Conservation (phyloP, 495 filamentous ascomycete genomes). For the Hypoxylon lenormandii region DNA sequence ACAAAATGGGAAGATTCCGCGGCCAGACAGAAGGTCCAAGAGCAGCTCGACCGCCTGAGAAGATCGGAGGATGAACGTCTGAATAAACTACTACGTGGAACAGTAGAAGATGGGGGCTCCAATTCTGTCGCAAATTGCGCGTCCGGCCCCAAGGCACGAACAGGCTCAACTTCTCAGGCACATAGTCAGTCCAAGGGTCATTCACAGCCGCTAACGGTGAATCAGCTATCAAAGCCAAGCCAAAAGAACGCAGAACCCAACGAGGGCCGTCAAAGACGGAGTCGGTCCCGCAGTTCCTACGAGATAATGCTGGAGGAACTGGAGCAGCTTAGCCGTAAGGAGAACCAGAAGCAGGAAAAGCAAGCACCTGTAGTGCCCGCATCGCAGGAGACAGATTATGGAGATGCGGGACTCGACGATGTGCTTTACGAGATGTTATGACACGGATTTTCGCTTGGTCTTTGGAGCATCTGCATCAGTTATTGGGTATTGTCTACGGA, state of each 20-base stretch:
- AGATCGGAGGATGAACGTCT: slow-evolving; percentile 27
- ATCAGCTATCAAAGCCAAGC: slow-evolving; percentile 21
- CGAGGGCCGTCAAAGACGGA: slow-evolving; percentile 16
- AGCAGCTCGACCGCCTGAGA: slow-evolving; percentile 31
- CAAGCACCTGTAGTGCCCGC: slow-evolving; percentile 22
- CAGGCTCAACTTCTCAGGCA: slow-evolving; percentile 3
- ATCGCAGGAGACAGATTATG: slow-evolving; percentile 60
- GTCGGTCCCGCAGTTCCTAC: slow-evolving; percentile 43
- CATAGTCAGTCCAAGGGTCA: slow-evolving; percentile 15
- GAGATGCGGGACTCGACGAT: slow-evolving; percentile 54
- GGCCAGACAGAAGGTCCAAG: slow-evolving; percentile 26
- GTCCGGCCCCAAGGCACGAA: slow-evolving; percentile 3
- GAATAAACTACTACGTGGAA: slow-evolving; percentile 2
- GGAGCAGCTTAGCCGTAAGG: slow-evolving; percentile 39
- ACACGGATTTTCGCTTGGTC: neutral
- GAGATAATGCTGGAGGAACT: slow-evolving; percentile 45
- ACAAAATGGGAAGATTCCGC: slow-evolving; percentile 33
- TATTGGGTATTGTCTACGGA: neutral
- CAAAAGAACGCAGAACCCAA: slow-evolving; percentile 18
- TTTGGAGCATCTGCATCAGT: neutral
- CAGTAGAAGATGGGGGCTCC: neutral
- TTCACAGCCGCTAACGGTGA: slow-evolving; percentile 24
- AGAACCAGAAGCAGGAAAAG: slow-evolving; percentile 16
- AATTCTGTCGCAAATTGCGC: neutral
- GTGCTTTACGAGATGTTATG: slow-evolving; percentile 37